Evolutionary conservation across 2,329 filamentous ascomycete species (phyloP).

Genomic region (Fusarium odoratissimum): DNA sequence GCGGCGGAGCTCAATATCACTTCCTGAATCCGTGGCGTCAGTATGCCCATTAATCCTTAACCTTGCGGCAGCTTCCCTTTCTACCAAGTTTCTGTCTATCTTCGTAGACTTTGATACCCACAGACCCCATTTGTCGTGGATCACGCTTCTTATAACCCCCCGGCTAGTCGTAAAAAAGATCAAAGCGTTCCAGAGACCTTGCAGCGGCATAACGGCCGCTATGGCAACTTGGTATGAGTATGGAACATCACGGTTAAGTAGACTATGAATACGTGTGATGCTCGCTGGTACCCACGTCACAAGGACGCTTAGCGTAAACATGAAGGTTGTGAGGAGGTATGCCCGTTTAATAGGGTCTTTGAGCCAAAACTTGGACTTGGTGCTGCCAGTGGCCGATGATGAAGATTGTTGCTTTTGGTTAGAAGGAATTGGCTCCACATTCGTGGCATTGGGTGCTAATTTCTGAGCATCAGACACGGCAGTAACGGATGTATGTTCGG

Average conservation of each 20-base stretch:
- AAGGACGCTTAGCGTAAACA: neutral
- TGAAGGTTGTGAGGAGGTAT: neutral
- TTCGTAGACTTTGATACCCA: neutral
- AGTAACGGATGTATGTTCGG: accelerated
- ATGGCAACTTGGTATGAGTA: constrained; percentile 2
- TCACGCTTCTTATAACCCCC: accelerated
- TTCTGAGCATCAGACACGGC: accelerated
- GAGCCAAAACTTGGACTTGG: neutral
- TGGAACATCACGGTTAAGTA: neutral
- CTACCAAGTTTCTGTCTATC: neutral
- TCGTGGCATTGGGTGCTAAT: neutral
- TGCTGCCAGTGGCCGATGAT: accelerated
- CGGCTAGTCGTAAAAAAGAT: neutral
- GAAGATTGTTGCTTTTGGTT: neutral
- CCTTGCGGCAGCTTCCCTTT: neutral
- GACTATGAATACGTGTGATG: neutral
- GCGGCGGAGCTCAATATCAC: neutral
- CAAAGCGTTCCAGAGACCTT: neutral
- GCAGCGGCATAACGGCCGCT: neutral
- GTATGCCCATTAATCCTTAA: neutral
- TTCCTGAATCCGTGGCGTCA: neutral
- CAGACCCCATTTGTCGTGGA: accelerated
- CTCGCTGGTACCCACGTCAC: neutral
- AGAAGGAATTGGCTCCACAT: neutral
- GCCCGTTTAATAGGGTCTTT: neutral